Evolutionary conservation across 371 early-diverging fungal species (phyloP).

Genomic region (Polyrhizophydium stewartii): DNA sequence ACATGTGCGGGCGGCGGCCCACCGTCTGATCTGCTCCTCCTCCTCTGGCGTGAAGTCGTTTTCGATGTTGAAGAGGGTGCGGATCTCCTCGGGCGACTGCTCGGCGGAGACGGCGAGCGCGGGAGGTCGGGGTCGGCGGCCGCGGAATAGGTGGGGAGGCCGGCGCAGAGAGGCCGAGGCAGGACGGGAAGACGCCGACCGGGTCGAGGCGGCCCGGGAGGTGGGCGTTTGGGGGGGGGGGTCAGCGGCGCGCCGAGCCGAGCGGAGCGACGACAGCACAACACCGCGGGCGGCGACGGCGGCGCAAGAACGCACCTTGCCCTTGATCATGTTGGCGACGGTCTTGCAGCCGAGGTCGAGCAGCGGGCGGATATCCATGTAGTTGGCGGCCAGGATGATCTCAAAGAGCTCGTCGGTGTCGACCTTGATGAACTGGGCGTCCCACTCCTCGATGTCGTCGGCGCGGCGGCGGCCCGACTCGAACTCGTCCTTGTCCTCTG

Average conservation of each 20-base stretch:
- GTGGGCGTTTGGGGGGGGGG: too few species aligned
- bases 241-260: too few species aligned
- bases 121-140: too few species aligned
- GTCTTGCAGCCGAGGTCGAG: constrained; percentile 56
- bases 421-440: constrained; percentile 42
- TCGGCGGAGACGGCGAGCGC: not conserved
- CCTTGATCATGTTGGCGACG: constrained; percentile 52
- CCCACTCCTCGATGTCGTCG: constrained; percentile 48
- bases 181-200: too few species aligned
- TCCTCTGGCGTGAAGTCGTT: constrained; percentile 94
- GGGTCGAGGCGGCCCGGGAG: too few species aligned
- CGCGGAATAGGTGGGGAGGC: too few species aligned
- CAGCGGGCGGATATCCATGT: constrained; percentile 50
- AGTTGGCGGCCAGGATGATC: constrained; percentile 52
- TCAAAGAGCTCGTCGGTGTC: constrained; percentile 50
- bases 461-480: constrained; percentile 20
- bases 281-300: not conserved
- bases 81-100: constrained; percentile 66
- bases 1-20: not conserved
- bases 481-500: constrained; percentile 27
- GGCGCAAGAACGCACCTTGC: constrained; percentile 39
- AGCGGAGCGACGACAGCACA: too few species aligned
- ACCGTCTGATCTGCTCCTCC: constrained; percentile 59
- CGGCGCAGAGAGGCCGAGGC: too few species aligned
- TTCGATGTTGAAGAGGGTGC: constrained; percentile 87